Evolutionary conservation across 2,329 filamentous ascomycete genomes (phyloP).

Genomic region (Didymella arachidicola): DNA sequence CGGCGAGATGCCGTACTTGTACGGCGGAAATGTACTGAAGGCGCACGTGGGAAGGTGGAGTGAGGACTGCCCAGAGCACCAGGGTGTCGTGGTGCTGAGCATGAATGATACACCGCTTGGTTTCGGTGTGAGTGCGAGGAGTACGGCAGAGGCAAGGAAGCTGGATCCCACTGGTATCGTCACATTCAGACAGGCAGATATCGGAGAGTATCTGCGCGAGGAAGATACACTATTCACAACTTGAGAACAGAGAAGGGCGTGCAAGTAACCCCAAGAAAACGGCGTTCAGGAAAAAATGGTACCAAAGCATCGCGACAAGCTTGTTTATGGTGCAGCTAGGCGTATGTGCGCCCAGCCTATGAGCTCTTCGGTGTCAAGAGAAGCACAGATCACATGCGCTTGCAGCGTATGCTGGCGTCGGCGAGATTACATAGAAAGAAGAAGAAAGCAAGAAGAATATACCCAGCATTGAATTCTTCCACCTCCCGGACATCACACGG

Average conservation of each 20-base stretch:
- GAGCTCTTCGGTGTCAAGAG: too few species aligned
- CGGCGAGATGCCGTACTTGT: slow-evolving; percentile 96
- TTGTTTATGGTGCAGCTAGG: too few species aligned
- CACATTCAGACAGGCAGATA: slow-evolving; percentile 90
- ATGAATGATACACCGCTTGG: slow-evolving; percentile 92
- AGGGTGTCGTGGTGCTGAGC: slow-evolving; percentile 86
- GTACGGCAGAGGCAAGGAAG: slow-evolving; percentile 80
- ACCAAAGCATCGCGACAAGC: background rate
- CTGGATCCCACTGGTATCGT: slow-evolving; percentile 90
- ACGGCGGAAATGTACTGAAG: slow-evolving; percentile 88
- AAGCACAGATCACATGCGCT: too few species aligned
- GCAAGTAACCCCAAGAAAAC: background rate
- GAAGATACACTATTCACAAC: slow-evolving; percentile 71
- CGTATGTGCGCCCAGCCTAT: too few species aligned
- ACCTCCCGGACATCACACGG: too few species aligned
- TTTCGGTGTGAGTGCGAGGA: slow-evolving; percentile 90
- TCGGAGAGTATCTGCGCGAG: slow-evolving; percentile 93
- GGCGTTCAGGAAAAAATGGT: too few species aligned
- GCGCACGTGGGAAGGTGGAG: slow-evolving; percentile 84
- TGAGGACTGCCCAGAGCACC: slow-evolving; percentile 92
- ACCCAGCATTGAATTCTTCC: slow-evolving; percentile 15
- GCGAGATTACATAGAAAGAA: background rate
- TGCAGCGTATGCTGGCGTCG: too few species aligned
- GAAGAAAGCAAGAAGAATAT: slow-evolving; percentile 6
- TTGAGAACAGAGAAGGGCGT: slow-evolving; percentile 25